A percentile compares a stretch with the other conserved stretches of the same genome.
phyloP scores from a whole-genome alignment of 768 basidiomycete species.

The Rhodotorula taiwanensis region DNA sequence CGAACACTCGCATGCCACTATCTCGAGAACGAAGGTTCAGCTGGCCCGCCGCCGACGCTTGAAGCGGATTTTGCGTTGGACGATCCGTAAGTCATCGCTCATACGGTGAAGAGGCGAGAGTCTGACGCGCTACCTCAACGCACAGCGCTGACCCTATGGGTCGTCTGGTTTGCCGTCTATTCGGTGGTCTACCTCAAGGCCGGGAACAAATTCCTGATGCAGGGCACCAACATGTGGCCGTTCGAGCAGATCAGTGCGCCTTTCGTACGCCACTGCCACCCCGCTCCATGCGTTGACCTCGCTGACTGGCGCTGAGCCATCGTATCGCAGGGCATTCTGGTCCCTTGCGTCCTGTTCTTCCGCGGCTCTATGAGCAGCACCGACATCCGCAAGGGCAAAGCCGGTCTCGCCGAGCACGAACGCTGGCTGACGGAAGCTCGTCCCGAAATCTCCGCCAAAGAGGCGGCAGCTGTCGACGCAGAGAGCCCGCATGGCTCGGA shows the following conservation, averaged over 20 bases:
- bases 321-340: background rate
- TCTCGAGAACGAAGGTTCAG: background rate
- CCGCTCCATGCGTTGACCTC: no score
- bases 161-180: background rate
- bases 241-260: constrained; percentile 11
- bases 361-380: no score
- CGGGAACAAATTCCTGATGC: background rate
- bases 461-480: no score
- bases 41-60: background rate
- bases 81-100: background rate
- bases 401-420: no score
- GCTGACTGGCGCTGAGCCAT: background rate
- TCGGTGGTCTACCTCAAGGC: background rate
- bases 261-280: no score
- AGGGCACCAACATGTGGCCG: constrained; percentile 6
- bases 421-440: no score
- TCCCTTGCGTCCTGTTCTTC: background rate
- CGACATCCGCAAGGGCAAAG: no score
- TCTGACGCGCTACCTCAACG: background rate
- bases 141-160: background rate
- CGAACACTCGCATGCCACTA: no score
- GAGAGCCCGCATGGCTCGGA: no score
- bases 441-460: no score
- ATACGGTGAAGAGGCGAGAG: no score
- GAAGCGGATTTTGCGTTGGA: background rate